phyloP scores from a whole-genome alignment of 108 stramenopile genomes.

The Cyclotella baltica region DNA sequence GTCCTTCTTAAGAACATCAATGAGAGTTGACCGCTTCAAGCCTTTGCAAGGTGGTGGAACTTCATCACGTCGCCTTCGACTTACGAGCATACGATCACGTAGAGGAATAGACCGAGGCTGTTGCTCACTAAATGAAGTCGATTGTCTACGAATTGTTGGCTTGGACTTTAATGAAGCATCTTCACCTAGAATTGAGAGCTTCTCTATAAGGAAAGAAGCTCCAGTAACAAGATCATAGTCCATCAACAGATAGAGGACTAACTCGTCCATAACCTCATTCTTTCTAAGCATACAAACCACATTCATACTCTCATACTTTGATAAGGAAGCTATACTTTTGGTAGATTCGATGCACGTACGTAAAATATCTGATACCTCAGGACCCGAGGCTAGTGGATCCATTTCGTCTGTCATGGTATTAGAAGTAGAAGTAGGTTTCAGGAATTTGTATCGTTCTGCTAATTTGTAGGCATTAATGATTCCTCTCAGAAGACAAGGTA shows the following conservation, averaged over 20 bases:
- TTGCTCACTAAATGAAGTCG: background rate
- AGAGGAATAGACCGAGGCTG: slow-evolving; percentile 7
- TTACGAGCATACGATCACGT: slow-evolving; percentile 22
- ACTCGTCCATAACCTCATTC: slow-evolving; percentile 57
- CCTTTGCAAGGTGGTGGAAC: background rate
- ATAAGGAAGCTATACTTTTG: slow-evolving; percentile 58
- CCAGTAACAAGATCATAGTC: slow-evolving; percentile 39
- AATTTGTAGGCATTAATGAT: slow-evolving; percentile 66
- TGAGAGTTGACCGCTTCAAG: background rate
- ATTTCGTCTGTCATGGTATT: slow-evolving; percentile 17
- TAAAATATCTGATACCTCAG: slow-evolving; percentile 38
- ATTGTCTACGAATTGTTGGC: background rate
- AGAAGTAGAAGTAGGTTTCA: background rate
- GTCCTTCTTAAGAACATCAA: background rate
- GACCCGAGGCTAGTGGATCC: slow-evolving; percentile 12
- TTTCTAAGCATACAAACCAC: slow-evolving; percentile 55
- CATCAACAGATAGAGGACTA: slow-evolving; percentile 58
- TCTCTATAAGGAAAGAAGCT: slow-evolving; percentile 53
- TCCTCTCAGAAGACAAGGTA: slow-evolving; percentile 66
- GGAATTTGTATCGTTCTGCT: slow-evolving; percentile 17
- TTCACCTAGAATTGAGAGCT: slow-evolving; percentile 13
- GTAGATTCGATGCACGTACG: slow-evolving; percentile 46
- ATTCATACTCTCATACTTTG: slow-evolving; percentile 55
- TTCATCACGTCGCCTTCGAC: background rate
- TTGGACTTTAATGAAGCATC: background rate